Evolutionary conservation across 2,329 filamentous ascomycete genomes (phyloP).

Genomic region (Pseudopyrenochaeta lycopersici): DNA sequence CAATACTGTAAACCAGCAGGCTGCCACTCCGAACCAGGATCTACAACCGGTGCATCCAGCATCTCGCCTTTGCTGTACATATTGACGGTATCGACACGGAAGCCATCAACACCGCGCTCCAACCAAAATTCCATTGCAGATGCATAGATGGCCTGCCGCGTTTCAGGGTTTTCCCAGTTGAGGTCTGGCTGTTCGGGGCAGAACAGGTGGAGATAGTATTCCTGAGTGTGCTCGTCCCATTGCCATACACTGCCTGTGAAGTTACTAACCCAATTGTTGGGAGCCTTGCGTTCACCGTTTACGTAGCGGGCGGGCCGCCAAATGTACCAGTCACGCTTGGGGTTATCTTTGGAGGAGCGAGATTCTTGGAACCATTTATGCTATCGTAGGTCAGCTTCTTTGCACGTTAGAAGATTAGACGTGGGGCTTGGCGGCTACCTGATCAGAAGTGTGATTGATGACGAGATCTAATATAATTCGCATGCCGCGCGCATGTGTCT

Average conservation of each 20-base stretch:
- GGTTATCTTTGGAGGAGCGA: slow-evolving; percentile 57
- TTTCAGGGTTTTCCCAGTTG: slow-evolving; percentile 80
- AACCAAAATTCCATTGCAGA: slow-evolving; percentile 81
- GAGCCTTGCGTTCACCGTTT: slow-evolving; percentile 70
- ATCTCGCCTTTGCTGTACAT: slow-evolving; percentile 49
- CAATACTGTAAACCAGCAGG: slow-evolving; percentile 62
- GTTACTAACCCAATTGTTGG: slow-evolving; percentile 78
- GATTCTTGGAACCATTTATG: slow-evolving; percentile 69
- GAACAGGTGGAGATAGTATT: slow-evolving; percentile 83
- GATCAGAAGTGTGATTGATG: slow-evolving; percentile 51
- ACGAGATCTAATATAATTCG: slow-evolving; percentile 52
- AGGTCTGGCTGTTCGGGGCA: slow-evolving; percentile 80
- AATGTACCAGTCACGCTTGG: slow-evolving; percentile 66
- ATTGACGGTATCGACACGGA: slow-evolving; percentile 52
- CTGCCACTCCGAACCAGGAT: slow-evolving; percentile 43
- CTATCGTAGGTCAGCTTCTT: slow-evolving; percentile 25
- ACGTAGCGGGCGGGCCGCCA: slow-evolving; percentile 58
- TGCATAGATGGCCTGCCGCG: slow-evolving; percentile 74
- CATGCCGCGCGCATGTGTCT: slow-evolving; percentile 49
- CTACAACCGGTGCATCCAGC: slow-evolving; percentile 44
- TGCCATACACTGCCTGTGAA: slow-evolving; percentile 72
- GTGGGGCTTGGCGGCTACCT: slow-evolving; percentile 23
- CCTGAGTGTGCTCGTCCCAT: slow-evolving; percentile 73
- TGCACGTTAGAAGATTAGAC: neutral
- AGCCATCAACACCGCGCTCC: slow-evolving; percentile 68